Conservation (phyloP, 2,329 filamentous ascomycete genomes). For the Exophiala viscosa region DNA sequence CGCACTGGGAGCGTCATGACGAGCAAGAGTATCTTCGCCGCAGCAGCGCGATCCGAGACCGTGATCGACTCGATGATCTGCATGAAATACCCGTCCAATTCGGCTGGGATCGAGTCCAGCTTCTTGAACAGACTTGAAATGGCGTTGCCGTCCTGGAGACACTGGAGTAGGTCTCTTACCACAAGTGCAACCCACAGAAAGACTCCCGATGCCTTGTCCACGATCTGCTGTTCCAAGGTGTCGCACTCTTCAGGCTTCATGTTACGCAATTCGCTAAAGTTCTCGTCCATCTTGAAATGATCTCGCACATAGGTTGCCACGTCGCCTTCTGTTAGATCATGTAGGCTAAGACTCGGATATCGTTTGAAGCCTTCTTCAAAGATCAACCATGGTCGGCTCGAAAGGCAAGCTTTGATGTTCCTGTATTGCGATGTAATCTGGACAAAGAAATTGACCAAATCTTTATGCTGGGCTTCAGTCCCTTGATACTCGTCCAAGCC, state of each 20-base stretch:
- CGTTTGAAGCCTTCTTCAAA: background rate
- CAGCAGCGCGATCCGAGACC: background rate
- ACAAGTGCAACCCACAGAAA: constrained; percentile 46
- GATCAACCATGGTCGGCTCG: background rate
- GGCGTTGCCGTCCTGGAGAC: background rate
- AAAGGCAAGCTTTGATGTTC: background rate
- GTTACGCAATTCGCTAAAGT: background rate
- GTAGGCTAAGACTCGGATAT: background rate
- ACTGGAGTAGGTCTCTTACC: constrained; percentile 21
- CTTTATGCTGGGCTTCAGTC: no score
- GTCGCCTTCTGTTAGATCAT: background rate
- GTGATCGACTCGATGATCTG: background rate
- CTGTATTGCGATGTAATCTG: no score
- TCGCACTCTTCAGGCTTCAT: background rate
- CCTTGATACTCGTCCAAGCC: no score
- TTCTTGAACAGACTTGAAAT: background rate
- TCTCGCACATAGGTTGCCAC: constrained; percentile 1
- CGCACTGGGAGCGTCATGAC: background rate
- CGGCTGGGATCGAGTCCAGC: background rate
- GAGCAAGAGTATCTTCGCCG: background rate
- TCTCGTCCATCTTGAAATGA: background rate
- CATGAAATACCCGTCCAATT: background rate
- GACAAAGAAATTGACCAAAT: no score
- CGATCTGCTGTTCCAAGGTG: background rate
- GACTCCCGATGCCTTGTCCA: constrained; percentile 31